Base-by-base conservation (phyloP, 441 rosid species). In the Jatropha podagrica region DNA sequence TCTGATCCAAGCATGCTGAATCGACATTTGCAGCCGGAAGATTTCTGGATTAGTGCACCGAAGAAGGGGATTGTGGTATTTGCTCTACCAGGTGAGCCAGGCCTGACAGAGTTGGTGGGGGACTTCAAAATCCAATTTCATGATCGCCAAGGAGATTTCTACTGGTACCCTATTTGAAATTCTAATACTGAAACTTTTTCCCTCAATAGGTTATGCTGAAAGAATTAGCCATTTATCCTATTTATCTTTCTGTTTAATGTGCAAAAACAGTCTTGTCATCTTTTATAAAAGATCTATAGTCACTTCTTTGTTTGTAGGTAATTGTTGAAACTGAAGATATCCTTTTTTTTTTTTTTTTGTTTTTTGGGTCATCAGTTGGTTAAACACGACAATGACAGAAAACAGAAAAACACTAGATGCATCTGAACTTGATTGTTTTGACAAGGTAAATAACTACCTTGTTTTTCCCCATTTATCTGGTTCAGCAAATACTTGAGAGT, bases 11-110 rank as follows among this genome's bases (percentile, higher is more conserved):
- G 42, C 46, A n/a, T 48, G 52, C 49, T 38, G 65, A 52, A 63
- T 74, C 41, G 18, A 41, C 68, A 41, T 81, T 77, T 80, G 48
- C 88, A 90, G 98, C 97, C 98, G 48, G 92, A 92, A 81, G 97
- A 94, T 77, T 94, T 91, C 85, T 92, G 97, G 96, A 86, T 92
- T 42, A 92, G 81, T 51, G 88, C 90, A 63, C 91, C 89, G 48
- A 92, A 83, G 82, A 94, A 91, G 81, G 96, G 95, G 67, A 81
- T 90, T 9, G 69, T 90, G 71, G 91, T 92, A 69, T 94, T 92
- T 85, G 97, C 98, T 68, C 63, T 94, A 71, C 98, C 98, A 13
- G 93, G 97, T 52, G 89, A 94, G 82, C 92, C 97, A 73, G 98
- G 97, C 79, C 88, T 94, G 49, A 82, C 97, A 68, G 91, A 91